Evolutionary conservation across 805 yeast genomes (phyloP), one percentile per base, ranked within the genome.

Genomic region (Cephaloascus fragrans): DNA sequence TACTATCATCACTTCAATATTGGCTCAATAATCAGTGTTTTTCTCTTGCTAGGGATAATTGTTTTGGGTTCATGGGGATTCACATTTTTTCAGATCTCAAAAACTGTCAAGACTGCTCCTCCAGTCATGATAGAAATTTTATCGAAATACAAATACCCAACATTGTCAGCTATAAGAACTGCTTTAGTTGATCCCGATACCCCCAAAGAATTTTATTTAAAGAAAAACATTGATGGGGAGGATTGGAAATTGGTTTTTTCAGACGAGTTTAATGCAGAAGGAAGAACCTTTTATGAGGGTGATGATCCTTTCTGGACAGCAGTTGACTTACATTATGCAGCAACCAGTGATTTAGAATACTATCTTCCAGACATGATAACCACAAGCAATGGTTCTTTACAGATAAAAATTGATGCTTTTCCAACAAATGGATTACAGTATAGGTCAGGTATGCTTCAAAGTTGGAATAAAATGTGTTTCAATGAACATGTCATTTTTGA

Each of bases 221-320:
- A 14, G 40, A 35, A 34, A 32, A 40, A 45, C 17, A 39, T 43
- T 19, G 43, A 40, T 5, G 67, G 66, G 15, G 59, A 56, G 23
- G 46, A 42, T 20, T 65, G 70, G 70, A 41, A 42, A 3, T 52
- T 64, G 43, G 64, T 58, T 4, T 65, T 65, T 39, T 56, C 64
- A 18, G 71, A 65, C 41, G 71, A 65, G 43, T 65, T 65, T 44
- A 62, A 63, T 41, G 67, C 61, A 14, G 68, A 61, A 42, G 70
- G 70, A 1, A 46, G 71, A 41, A 64, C 69, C 1, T 65, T 65
- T 39, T 64, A 64, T 43, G 65, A 58, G 20, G 69, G 66, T 26
- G 70, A 65, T 44, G 71, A 65, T 50, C 71, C 64, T 47, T 65
- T 65, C 40, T 65, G 60, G 47, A 54, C 57, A 19, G 69, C 69